Conservation (phyloP, 345 rosid genomes). For the Stellera chamaejasme region DNA sequence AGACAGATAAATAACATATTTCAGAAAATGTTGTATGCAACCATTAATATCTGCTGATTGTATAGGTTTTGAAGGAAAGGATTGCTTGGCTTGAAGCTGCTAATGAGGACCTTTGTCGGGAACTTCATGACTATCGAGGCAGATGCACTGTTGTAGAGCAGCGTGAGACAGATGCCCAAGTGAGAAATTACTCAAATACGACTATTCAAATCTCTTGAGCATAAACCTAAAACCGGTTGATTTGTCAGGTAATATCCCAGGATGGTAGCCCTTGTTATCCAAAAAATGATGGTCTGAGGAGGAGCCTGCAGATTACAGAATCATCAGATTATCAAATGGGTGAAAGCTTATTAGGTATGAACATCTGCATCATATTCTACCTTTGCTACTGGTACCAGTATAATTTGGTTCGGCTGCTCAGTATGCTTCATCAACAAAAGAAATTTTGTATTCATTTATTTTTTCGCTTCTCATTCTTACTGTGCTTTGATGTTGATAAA, state of each 20-base stretch:
- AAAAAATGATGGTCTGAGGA: slow-evolving; percentile 79
- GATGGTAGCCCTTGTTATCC: slow-evolving; percentile 57
- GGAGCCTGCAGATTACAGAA: slow-evolving; percentile 78
- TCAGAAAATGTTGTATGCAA: not conserved
- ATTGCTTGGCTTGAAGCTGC: slow-evolving; percentile 93
- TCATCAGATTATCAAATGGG: slow-evolving; percentile 71
- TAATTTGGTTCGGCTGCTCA: not conserved
- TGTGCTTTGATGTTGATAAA: not conserved
- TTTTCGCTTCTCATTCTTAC: not conserved
- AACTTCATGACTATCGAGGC: slow-evolving; percentile 79
- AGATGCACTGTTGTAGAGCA: slow-evolving; percentile 45
- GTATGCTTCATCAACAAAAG: too few species aligned
- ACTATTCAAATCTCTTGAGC: slow-evolving; percentile 2
- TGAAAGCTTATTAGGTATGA: slow-evolving; percentile 60
- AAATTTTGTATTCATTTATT: not conserved
- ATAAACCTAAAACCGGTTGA: slow-evolving; percentile 6
- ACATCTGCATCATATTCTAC: not conserved
- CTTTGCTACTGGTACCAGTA: slow-evolving; percentile 1
- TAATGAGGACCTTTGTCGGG: slow-evolving; percentile 84
- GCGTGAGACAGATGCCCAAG: slow-evolving; percentile 71
- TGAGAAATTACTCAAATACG: slow-evolving; percentile 26
- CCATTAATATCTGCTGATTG: slow-evolving; percentile 5
- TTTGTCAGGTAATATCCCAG: slow-evolving; percentile 29
- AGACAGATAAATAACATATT: too few species aligned
- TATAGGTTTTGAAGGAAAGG: slow-evolving; percentile 81